A percentile compares a stretch with the other conserved stretches of the same genome.
Evolutionary conservation across 495 filamentous ascomycete species (phyloP).

Genomic region (Aspergillus cristatus): DNA sequence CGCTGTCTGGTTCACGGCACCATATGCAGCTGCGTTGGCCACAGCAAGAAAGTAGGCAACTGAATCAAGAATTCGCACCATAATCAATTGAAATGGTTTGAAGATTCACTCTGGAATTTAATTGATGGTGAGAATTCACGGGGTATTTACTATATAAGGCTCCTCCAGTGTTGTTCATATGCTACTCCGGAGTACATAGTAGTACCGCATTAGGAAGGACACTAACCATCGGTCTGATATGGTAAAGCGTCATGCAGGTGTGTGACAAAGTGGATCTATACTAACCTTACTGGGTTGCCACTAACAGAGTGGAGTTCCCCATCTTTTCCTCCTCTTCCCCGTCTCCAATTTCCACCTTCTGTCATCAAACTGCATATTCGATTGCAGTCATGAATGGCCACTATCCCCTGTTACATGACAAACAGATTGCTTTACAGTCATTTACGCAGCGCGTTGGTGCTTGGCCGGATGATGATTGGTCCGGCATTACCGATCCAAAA

Average conservation of each 20-base stretch:
- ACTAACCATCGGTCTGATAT: background rate
- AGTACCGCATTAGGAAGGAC: background rate
- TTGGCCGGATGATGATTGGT: constrained; percentile 12
- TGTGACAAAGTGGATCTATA: constrained; percentile 1
- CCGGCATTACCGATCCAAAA: constrained; percentile 10
- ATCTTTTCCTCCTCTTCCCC: no score
- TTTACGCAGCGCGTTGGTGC: constrained; percentile 1
- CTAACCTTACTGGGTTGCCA: no score
- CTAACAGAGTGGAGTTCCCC: no score
- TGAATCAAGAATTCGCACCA: background rate
- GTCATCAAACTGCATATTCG: no score
- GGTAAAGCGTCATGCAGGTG: background rate
- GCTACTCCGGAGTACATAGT: background rate
- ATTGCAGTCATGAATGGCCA: no score
- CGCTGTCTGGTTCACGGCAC: background rate
- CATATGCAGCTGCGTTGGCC: background rate
- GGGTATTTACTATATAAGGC: background rate
- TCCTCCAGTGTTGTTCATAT: background rate
- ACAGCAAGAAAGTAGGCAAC: background rate
- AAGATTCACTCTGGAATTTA: background rate
- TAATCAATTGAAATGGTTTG: background rate
- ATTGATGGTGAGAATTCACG: background rate
- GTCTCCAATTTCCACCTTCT: no score
- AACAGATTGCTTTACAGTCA: background rate
- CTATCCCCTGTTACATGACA: no score